Evolutionary conservation across 2,329 filamentous ascomycete species (phyloP).

Genomic region (Paracoccidioides brasiliensis): DNA sequence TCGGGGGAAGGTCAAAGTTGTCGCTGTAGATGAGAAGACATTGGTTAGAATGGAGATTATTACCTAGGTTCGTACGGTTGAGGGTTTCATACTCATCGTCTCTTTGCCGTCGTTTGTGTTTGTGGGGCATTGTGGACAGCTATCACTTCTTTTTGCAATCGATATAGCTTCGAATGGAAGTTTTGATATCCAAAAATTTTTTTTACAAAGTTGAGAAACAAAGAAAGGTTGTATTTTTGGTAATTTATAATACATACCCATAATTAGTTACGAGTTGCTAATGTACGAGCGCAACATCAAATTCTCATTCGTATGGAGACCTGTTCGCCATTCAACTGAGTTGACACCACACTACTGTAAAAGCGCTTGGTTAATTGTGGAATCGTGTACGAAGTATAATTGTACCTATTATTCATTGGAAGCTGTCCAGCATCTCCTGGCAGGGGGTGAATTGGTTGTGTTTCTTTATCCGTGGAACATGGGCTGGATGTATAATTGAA

Average conservation of each 20-base stretch:
- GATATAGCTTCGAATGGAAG: not conserved
- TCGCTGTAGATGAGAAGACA: conserved; percentile 6
- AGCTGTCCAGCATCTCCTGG: too few relatives aligned
- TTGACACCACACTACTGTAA: too few relatives aligned
- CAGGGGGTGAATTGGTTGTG: too few relatives aligned
- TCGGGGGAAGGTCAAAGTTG: conserved; percentile 48
- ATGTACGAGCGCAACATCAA: too few relatives aligned
- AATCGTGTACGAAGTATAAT: too few relatives aligned
- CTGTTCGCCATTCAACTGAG: too few relatives aligned
- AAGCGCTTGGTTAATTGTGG: too few relatives aligned
- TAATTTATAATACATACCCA: not conserved
- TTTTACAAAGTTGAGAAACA: too few relatives aligned
- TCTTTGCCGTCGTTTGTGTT: conserved; percentile 56
- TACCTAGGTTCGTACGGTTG: conserved; percentile 11
- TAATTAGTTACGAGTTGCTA: not conserved
- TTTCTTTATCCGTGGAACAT: too few relatives aligned
- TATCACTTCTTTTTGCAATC: not conserved
- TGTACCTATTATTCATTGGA: too few relatives aligned
- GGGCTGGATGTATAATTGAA: too few relatives aligned
- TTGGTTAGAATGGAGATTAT: conserved; percentile 30
- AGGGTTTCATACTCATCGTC: conserved; percentile 35
- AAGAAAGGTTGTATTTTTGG: not conserved
- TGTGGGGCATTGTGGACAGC: conserved; percentile 57
- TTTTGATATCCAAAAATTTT: not conserved
- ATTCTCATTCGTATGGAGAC: too few relatives aligned